Percentiles rank a stretch among this genome's conserved stretches.
Conservation (phyloP, 345 rosid genomes). For the Citrus glauca region DNA sequence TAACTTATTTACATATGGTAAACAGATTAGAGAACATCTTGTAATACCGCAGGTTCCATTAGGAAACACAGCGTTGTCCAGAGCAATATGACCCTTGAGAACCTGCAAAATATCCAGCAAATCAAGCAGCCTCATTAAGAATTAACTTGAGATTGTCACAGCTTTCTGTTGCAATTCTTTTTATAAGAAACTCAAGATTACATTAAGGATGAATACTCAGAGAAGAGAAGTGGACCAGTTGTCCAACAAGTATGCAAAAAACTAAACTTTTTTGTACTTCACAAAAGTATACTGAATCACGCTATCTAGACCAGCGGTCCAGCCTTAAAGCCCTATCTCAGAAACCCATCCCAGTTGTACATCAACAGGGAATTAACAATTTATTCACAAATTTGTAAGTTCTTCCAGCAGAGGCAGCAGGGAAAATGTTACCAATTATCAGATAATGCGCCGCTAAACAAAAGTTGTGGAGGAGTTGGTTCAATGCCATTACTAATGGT, state of each 20-base stretch:
- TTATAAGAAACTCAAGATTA: no score
- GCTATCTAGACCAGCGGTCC: no score
- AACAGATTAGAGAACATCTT: constrained; percentile 7
- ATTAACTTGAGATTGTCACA: neutral
- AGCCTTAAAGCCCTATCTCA: no score
- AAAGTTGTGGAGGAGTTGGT: neutral
- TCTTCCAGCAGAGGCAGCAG: neutral
- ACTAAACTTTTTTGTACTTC: no score
- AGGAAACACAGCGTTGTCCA: constrained; percentile 84
- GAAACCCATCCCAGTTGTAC: no score
- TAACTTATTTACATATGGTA: neutral
- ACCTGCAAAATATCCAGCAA: constrained; percentile 42
- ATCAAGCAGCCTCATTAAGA: neutral
- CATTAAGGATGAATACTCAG: no score
- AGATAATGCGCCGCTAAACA: neutral
- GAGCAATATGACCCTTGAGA: constrained; percentile 88
- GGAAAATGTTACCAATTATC: neutral
- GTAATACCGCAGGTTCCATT: constrained; percentile 82
- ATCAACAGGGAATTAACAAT: constrained; percentile 1
- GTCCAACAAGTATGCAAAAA: no score
- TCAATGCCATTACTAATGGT: neutral
- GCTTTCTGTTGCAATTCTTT: neutral
- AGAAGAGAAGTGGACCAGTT: no score
- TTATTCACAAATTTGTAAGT: neutral
- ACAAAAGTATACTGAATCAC: no score